Base-by-base conservation (phyloP, 805 yeast genomes). In the Saccharomycopsis sp. region DNA sequence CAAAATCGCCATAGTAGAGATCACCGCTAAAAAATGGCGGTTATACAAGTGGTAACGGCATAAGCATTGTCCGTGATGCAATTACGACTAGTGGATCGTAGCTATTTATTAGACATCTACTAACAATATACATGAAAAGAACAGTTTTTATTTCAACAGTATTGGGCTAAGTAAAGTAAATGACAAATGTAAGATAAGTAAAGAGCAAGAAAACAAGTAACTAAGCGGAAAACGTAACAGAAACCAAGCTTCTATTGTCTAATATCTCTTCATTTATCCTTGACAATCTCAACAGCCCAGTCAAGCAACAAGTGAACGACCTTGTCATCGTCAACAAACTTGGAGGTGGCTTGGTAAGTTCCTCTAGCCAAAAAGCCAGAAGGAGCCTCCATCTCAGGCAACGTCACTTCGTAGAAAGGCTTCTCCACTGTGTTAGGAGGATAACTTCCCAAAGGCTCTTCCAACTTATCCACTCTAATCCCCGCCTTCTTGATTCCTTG, bases 351-450 rank as follows among this genome's bases (percentile, higher is more conserved):
- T 50, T 84, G 80, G 73, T 89, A 91, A 53, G 81, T 78, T 46
- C 97, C 97, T 71, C 97, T 82, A 2, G 94, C 96, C 62, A 91
- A 71, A 70, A 91, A 71, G 1, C 97, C 97, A 51, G 89, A 79
- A 41, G 97, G 97, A 3, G 97, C 97, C 70, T 90, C 96, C 60
- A 87, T 91, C 66, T 80, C 82, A 2, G 82, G 79, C 50, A 81
- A 67, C 65, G 79, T 70, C 57, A 77, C 78, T 72, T 82, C 89
- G 68, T 88, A 91, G 68, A 71, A 85, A 7, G 96, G 96, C 67
- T 85, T 88, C 50, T 81, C 89, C 58, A 74, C 76, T 2, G 97
- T 90, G 70, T 82, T 88, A 64, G 97, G 97, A 8, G 96, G 91
- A 70, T 85, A 91, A 2, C 94, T 85, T 2, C 97, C 97, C 68